Base-by-base conservation (phyloP, 2,329 filamentous ascomycete genomes). In the Pestalotiopsis sp. region DNA sequence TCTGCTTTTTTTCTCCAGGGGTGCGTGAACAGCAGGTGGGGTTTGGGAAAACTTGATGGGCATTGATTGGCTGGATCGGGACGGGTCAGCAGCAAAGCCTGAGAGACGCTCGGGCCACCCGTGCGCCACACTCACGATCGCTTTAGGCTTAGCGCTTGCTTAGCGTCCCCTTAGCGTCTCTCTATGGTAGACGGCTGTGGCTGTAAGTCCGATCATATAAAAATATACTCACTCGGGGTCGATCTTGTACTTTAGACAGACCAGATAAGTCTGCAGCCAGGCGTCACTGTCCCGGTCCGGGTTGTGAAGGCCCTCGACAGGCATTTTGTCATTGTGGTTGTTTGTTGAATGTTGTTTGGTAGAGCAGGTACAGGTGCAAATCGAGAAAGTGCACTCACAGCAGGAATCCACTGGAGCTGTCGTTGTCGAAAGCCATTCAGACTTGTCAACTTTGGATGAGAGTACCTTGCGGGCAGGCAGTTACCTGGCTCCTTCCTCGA, bases 171-270 rank as follows among this genome's bases (percentile, higher is more conserved):
- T 36, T 36, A 59, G 23, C 57, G 23, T 9, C 13, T 2, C 6
- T 52, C 45, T 52, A 52, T 23, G 17, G 45, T 52, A n/a, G 45
- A 52, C 12, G 25, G 57, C 57, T 59, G 57, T 59, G 57, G 57
- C 57, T 59, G 20, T 36, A 59, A 59, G 57, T 36, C 14, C 36
- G 59, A 13, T 38, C 13, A 39, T 62, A 62, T 38, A 12, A 62
- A 27, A 59, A 7, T 36, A 17, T 23, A 64, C 61, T 64, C 49
- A 64, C 61, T 64, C 38, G 36, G 61, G 61, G 20, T 64, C 61
- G 17, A 64, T 49, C 13, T 64, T 49, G 61, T 64, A 64, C 61
- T 64, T 64, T 13, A 64, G 9, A 39, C 61, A 64, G 12, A 64
- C 38, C 11, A n/a, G 38, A 27, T 25, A 23, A 14, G 25, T 17